phyloP scores from a whole-genome alignment of 2,329 filamentous ascomycete genomes.

The Neonectria hederae region DNA sequence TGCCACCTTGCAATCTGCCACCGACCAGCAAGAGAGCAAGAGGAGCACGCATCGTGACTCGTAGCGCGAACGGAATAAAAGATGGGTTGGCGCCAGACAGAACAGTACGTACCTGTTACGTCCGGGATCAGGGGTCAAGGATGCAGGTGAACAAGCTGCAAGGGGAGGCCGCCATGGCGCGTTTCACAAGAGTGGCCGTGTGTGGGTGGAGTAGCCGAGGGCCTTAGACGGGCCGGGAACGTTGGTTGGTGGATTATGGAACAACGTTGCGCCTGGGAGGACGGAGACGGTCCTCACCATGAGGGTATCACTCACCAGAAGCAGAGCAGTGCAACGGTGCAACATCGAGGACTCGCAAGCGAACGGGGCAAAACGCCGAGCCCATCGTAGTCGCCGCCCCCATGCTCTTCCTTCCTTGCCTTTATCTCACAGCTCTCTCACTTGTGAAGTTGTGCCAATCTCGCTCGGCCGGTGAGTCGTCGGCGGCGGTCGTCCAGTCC shows the following conservation, averaged over 20 bases:
- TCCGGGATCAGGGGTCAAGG: conserved; percentile 8
- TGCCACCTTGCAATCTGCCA: background rate
- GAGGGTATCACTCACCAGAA: conserved; percentile 27
- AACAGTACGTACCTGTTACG: background rate
- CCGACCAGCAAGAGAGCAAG: no score
- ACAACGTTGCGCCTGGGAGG: background rate
- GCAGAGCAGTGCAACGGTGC: background rate
- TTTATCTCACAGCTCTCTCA: conserved; percentile 3
- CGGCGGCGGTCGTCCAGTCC: background rate
- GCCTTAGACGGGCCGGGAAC: background rate
- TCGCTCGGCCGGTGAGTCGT: conserved; percentile 28
- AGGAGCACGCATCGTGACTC: no score
- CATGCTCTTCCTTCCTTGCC: background rate
- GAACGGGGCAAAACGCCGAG: conserved; percentile 15
- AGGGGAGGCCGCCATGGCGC: conserved; percentile 25
- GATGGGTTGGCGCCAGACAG: no score
- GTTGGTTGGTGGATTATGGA: conserved; percentile 23
- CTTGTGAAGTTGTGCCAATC: conserved; percentile 20
- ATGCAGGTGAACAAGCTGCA: conserved; percentile 11
- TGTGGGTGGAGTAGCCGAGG: conserved; percentile 8
- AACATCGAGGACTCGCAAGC: conserved; percentile 3
- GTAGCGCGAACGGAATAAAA: no score
- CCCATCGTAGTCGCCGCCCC: background rate
- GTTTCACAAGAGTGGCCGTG: conserved; percentile 20
- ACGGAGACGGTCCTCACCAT: conserved; percentile 17